Base-by-base conservation (phyloP, 345 rosid genomes). In the Arabis alpina region DNA sequence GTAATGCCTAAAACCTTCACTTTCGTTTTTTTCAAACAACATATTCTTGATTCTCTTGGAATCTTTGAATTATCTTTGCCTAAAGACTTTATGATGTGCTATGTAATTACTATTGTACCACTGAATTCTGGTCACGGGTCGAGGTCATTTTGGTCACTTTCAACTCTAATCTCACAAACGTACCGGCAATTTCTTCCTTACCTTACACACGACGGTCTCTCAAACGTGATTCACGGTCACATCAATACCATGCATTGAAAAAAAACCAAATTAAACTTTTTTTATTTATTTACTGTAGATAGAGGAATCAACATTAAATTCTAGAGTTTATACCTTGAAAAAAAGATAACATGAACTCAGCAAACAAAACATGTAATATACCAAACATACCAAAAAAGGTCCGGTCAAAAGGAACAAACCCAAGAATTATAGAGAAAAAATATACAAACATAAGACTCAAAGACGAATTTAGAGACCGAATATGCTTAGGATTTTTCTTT, bases 311-410 rank as follows among this genome's bases (percentile, higher is more conserved):
- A 67, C 52, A 14, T 11, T 2, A 68, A 54, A 54, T 75, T 68
- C 69, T 75, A 61, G 27, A 68, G 79, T 68, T 75, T 75, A 75
- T 75, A 61, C 79, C 70, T 68, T 61, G 54, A 25, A 13, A 28
- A 70, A 40, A 65, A 60, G 43, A 66, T 55, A 47, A 27, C 28
- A 66, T 68, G 74, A 68, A 55, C 62, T 68, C 58, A 68, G 48
- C 74, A 68, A 54, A 25, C 25, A 30, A 66, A 52, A 48, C 61
- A 66, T 28, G 65, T 62, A 63, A 69, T 75, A 69, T 75, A 62
- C 79, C 75, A 75, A 75, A 66, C 77, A 50, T 66, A 59, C 72
- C 39, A 58, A 19, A 65, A 66, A 74, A 48, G 70, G 75, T 75
- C 75, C 79, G 79, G 71, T 75, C 74, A 63, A 49, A 75, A 39